Evolutionary conservation across 768 basidiomycete genomes (phyloP).

Genomic region (Rhodotorula diobovata): DNA sequence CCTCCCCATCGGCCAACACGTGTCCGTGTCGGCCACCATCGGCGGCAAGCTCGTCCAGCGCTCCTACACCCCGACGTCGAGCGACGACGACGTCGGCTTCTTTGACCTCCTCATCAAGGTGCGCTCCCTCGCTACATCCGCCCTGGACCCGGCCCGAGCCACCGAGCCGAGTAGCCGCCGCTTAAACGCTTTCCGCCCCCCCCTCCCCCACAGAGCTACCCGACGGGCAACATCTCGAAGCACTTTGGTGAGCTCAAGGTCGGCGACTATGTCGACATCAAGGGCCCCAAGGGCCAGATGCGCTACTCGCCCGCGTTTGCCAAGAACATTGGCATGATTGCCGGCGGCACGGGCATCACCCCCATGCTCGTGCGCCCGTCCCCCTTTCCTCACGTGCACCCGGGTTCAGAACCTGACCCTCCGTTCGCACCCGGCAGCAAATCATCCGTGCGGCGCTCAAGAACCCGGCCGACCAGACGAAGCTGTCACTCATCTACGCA

Average conservation of each 20-base stretch:
- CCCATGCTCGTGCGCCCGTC: slow-evolving; percentile 67
- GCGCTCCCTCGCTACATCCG: slow-evolving; percentile 25
- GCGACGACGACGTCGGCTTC: slow-evolving; percentile 80
- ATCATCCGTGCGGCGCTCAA: slow-evolving; percentile 90
- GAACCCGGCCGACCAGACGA: slow-evolving; percentile 78
- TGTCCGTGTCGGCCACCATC: slow-evolving; percentile 82
- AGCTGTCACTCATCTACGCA: slow-evolving; percentile 85
- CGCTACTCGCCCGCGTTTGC: slow-evolving; percentile 68
- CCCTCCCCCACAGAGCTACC: slow-evolving; percentile 65
- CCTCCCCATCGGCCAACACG: slow-evolving; percentile 94
- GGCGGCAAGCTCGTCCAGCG: slow-evolving; percentile 83
- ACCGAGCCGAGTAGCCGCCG: no score
- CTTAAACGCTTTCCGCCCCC: no score
- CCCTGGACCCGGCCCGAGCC: neutral
- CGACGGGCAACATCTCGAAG: slow-evolving; percentile 93
- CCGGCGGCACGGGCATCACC: slow-evolving; percentile 96
- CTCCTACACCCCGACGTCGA: slow-evolving; percentile 92
- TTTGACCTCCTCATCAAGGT: slow-evolving; percentile 98
- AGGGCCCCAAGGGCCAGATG: slow-evolving; percentile 96
- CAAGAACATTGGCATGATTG: slow-evolving; percentile 89
- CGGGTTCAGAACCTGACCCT: neutral
- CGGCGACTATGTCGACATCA: slow-evolving; percentile 81
- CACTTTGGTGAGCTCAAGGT: slow-evolving; percentile 74
- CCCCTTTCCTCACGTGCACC: neutral
- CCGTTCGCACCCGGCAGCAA: slow-evolving; percentile 51